Evolutionary conservation across 2,329 filamentous ascomycete species (phyloP).

Genomic region (Penicillium sclerotigenum): DNA sequence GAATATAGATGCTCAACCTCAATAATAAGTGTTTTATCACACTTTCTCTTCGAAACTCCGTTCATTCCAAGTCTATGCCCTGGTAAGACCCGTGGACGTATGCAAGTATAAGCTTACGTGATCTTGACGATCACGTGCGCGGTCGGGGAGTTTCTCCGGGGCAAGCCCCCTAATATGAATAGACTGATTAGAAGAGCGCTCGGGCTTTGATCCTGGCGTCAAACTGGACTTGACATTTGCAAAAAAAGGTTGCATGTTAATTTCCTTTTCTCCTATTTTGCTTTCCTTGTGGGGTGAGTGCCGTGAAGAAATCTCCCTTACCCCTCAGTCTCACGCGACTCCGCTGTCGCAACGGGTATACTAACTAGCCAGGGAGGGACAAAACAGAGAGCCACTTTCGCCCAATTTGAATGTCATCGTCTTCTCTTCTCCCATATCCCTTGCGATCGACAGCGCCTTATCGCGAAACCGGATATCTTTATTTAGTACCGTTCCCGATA

Average conservation of each 20-base stretch:
- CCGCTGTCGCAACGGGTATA: constrained; percentile 20
- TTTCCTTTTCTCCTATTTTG: constrained; percentile 9
- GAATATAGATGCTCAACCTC: background rate
- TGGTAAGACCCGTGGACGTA: too few relatives aligned
- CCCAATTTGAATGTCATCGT: constrained; percentile 21
- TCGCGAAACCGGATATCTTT: background rate
- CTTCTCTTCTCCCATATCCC: constrained; percentile 9
- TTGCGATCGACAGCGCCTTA: constrained; percentile 16
- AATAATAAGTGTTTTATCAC: background rate
- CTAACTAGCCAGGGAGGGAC: constrained; percentile 23
- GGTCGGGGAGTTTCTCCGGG: constrained; percentile 21
- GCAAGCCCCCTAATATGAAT: constrained; percentile 23
- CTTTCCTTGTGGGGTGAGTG: constrained; percentile 17
- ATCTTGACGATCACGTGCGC: constrained; percentile 18
- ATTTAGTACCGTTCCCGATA: constrained; percentile 8
- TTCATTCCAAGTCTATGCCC: background rate
- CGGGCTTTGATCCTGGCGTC: constrained; percentile 28
- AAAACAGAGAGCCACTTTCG: constrained; percentile 16
- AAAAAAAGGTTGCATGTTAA: constrained; percentile 17
- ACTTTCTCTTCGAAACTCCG: background rate
- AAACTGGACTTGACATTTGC: constrained; percentile 21
- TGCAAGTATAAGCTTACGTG: background rate
- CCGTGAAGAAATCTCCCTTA: background rate
- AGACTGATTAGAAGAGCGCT: constrained; percentile 14
- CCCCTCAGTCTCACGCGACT: constrained; percentile 5